Percentiles rank a stretch among this genome's conserved stretches.
phyloP scores from a whole-genome alignment of 495 filamentous ascomycete species.

The Neurospora sp. region DNA sequence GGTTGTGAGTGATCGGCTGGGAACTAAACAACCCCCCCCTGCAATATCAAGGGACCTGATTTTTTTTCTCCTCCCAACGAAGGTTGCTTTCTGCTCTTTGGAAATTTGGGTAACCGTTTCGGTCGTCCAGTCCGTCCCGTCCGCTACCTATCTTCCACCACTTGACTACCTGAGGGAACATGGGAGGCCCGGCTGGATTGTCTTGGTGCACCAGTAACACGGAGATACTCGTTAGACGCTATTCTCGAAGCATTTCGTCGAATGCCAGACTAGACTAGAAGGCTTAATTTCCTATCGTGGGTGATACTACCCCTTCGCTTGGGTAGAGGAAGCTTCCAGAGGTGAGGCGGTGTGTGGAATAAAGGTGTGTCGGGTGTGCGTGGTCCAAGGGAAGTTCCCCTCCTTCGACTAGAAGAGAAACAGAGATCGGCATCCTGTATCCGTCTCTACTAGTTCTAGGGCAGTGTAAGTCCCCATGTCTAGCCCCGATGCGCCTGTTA shows the following conservation, averaged over 20 bases:
- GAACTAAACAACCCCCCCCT: not conserved
- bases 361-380: not conserved
- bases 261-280: not conserved
- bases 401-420: not conserved
- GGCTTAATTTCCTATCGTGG: not conserved
- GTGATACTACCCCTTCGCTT: not conserved
- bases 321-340: not conserved
- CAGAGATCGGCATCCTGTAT: not conserved
- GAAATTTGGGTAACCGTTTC: not conserved
- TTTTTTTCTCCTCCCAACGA: not conserved
- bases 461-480: not conserved
- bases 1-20: not conserved
- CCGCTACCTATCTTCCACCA: not conserved
- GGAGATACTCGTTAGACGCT: not conserved
- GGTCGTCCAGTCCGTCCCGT: not conserved
- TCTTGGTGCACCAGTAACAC: not conserved
- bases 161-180: not conserved
- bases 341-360: not conserved
- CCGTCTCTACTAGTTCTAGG: not conserved
- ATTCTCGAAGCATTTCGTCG: not conserved
- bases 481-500: not conserved
- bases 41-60: not conserved
- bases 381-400: not conserved
- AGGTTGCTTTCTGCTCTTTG: not conserved
- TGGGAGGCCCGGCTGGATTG: not conserved